These are phyloP conservation scores for Buxus sempervirens DNA, from an alignment of 164 flowering plant species.

Conservation along the genomic window DNA sequence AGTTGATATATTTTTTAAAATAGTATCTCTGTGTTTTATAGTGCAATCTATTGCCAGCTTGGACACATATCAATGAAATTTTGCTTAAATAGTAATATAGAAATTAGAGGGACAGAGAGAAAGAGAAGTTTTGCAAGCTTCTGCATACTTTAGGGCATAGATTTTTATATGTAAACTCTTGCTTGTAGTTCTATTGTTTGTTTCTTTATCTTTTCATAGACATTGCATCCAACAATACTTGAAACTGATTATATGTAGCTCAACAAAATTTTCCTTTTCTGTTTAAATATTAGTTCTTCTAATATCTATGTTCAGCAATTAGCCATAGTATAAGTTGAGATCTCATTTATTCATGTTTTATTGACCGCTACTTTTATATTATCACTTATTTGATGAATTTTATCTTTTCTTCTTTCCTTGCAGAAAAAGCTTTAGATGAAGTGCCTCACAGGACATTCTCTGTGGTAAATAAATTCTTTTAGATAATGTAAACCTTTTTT, in stretches of 20 bases:
- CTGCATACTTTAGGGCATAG: not conserved
- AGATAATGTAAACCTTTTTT: no score
- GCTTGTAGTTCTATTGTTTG: not conserved
- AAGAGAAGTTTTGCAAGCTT: not conserved
- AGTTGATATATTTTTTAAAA: not conserved
- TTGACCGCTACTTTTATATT: not conserved
- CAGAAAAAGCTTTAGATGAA: conserved; percentile 43
- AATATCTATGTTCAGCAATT: no score
- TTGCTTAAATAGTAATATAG: not conserved
- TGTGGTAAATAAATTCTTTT: conserved; percentile 36
- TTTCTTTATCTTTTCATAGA: not conserved
- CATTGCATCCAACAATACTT: not conserved
- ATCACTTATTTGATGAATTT: not conserved
- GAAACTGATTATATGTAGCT: not conserved
- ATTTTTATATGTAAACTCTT: not conserved
- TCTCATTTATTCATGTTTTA: not conserved
- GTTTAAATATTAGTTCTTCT: no score
- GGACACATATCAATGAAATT: not conserved
- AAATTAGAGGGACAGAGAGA: not conserved
- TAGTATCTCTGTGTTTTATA: not conserved
- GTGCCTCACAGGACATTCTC: conserved; percentile 43
- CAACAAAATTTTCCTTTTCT: not conserved
- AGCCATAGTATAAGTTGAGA: not conserved
- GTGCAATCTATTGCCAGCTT: not conserved
- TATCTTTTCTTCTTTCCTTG: conserved; percentile 6